Evolutionary conservation across 768 basidiomycete genomes (phyloP), one percentile per base, ranked within the genome.

Genomic region (Macrolepiota albuminosa): DNA sequence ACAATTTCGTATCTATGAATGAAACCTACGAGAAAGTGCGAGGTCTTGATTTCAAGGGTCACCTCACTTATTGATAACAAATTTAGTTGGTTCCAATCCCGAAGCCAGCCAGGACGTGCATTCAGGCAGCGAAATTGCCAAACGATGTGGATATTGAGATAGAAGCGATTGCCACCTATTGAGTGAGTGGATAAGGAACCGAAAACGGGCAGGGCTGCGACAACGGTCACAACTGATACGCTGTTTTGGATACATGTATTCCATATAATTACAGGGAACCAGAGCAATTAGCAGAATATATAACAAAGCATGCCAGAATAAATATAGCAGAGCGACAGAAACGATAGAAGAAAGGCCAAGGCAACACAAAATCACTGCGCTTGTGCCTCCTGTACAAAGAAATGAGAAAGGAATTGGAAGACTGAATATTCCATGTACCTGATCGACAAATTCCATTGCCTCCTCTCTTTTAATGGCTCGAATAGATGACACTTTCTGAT

Each of bases 391-490:
- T 54, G 21, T 31, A 39, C 37, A 16, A 53, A 13, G 18, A 10
- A 53, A 26, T 53, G 24, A 53, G 37, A 18, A 18, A 6, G 16
- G 18, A 18, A 33, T 42, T 8, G 11, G 3, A 54, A 42, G 10
- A 11, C 14, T 3, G 26, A 42, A 54, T 6, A 3, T 33, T n/a
- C 11, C 3, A 33, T 16, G 42, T 54, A 42, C 88, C 81, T 90
- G 88, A 68, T 98, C 96, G 31, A 98, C 91, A 72, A 98, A 98
- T 67, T 94, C 88, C 81, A 88, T 87, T 4, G 95, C 95, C 66
- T 97, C 91, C 64, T 95, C 94, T 47, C 88, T 82, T 65, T 86
- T 89, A 73, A 98, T 98, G 40, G 84, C 81, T 39, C 88, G 81
- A 48, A 98, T 95, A 0, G 90, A 90, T 57, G 91, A 93, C 60